Evolutionary conservation across 23 red algal genomes (phyloP), one percentile per base, ranked within the genome.

Genomic region (Gracilaria gracilis): DNA sequence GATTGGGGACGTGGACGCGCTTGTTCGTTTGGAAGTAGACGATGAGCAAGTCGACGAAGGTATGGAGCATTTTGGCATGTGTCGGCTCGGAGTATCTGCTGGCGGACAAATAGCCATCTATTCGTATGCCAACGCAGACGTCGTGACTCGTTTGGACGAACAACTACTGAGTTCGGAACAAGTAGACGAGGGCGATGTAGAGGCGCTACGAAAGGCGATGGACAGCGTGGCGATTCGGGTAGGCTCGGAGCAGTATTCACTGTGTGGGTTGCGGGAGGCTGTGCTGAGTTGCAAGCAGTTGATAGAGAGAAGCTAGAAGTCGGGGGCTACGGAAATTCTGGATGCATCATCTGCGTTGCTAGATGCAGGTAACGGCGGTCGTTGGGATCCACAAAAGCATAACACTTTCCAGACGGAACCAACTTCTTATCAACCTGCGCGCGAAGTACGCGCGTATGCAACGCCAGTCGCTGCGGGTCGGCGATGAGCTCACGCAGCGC

Each of bases 1-100:
- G 62, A 90, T 90, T 81, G 87, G 87, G 74, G 87, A 90, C 46
- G 87, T 90, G n/a, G 87, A 90, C 37, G 71, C 65, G 25, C 64
- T 90, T 33, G 62, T 90, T 17, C 67, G 73, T 49, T 35, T 90
- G 57, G 36, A 35, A 53, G 27, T 47, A 32, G 72, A 67, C 32
- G 82, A 67, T 8, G 82, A 65, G 3, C 15, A 51, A 9, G 42
- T 3, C 2, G 44, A 72, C 2, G 61, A n/a, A 27, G 11, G 34
- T 23, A 47, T 21, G 48, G 84, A 87, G 40, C 49, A 65, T 39
- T 90, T 77, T 70, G 87, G 24, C 23, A 53, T 57, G 73, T 90
- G 87, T 58, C 87, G 87, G 27, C 71, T 90, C 19, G 87, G 87
- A 39, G 87, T 90, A 5, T 61, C 87, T 33, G 87, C 87, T 37